phyloP scores from a whole-genome alignment of 129 eudicot genomes.

The Chrysanthemum makinoi region DNA sequence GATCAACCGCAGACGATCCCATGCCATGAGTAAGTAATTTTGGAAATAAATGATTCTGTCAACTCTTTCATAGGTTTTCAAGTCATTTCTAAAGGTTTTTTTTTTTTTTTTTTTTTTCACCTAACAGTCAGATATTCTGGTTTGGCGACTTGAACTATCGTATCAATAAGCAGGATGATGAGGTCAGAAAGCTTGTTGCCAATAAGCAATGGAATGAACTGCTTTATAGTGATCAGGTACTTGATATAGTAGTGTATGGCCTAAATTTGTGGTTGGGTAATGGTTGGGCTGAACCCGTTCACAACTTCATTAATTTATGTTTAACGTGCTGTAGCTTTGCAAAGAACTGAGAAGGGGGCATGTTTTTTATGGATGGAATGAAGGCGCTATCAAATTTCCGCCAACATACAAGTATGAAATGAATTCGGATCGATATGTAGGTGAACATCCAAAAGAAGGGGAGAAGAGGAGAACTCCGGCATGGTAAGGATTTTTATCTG shows the following conservation, averaged over 20 bases:
- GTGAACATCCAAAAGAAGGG: slow-evolving; percentile 86
- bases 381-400: slow-evolving; percentile 72
- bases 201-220: slow-evolving; percentile 72
- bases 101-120: slow-evolving; percentile 6
- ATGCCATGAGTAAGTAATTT: slow-evolving; percentile 76
- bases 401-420: slow-evolving; percentile 91
- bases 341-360: slow-evolving; percentile 75
- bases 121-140: slow-evolving; percentile 93
- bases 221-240: slow-evolving; percentile 80
- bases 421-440: slow-evolving; percentile 75
- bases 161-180: slow-evolving; percentile 74
- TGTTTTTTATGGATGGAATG: slow-evolving; percentile 90
- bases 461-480: slow-evolving; percentile 97
- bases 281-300: not conserved
- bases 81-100: slow-evolving; percentile 14
- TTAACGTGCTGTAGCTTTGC: slow-evolving; percentile 52
- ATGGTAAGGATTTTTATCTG: slow-evolving; percentile 51
- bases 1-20: slow-evolving; percentile 88
- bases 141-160: slow-evolving; percentile 98
- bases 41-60: not conserved
- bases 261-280: not conserved
- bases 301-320: not conserved
- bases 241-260: not conserved
- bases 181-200: slow-evolving; percentile 77
- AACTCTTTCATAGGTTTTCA: not conserved